A percentile compares a stretch with the other conserved stretches of the same genome.
phyloP scores from a whole-genome alignment of 768 basidiomycete species.

The Lactarius pseudohatsudake region DNA sequence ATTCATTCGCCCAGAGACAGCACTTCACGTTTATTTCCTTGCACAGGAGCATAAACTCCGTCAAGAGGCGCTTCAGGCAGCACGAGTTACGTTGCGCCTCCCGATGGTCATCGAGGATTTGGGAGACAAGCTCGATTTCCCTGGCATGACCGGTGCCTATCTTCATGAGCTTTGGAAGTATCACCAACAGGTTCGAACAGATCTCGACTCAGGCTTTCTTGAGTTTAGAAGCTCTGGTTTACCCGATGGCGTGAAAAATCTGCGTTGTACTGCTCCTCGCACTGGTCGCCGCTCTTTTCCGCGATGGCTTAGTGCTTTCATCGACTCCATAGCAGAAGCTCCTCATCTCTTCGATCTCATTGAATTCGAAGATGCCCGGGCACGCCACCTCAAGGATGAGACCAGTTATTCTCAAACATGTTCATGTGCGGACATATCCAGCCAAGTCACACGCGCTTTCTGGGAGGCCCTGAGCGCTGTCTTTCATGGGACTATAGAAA shows the following conservation, averaged over 20 bases:
- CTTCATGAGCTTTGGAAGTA: too few species aligned
- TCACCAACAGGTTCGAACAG: too few species aligned
- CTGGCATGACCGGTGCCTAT: neutral
- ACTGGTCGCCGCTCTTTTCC: accelerated
- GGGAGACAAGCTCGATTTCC: neutral
- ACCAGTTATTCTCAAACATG: neutral
- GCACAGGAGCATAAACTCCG: too few species aligned
- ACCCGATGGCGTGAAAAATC: neutral
- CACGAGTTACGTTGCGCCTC: neutral
- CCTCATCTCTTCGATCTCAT: too few species aligned
- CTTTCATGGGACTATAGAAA: neutral
- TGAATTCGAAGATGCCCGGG: too few species aligned
- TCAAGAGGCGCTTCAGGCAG: neutral
- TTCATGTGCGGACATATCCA: neutral
- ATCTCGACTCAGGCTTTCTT: too few species aligned
- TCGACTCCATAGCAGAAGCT: too few species aligned
- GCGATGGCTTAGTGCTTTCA: too few species aligned
- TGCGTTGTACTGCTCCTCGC: too few species aligned
- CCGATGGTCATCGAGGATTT: neutral
- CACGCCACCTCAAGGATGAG: too few species aligned
- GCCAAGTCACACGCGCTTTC: neutral
- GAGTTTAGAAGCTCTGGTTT: neutral
- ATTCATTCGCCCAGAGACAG: too few species aligned
- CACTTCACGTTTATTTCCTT: too few species aligned
- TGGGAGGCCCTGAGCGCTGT: neutral